Base-by-base conservation (phyloP, 2,329 filamentous ascomycete genomes). In the Fusarium nanum region DNA sequence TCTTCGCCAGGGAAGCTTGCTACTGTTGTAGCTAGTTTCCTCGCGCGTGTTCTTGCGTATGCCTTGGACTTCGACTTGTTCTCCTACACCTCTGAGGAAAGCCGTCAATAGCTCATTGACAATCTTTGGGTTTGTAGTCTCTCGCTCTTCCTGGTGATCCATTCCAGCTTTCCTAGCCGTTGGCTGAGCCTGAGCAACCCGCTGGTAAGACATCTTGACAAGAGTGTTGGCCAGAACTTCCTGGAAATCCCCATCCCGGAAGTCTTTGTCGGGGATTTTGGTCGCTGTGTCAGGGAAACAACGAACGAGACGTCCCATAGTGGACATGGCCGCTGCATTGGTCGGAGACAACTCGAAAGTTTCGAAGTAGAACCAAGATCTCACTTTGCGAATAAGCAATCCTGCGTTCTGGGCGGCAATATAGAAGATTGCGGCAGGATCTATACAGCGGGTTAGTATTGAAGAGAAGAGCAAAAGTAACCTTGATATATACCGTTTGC, bases 21-120 rank as follows among this genome's bases (percentile, higher is more conserved):
- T 49, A 2, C 61, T 48, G 4, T 70, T 62, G 78, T 80, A 88
- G 12, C 86, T 59, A 2, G 88, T 81, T 16, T 89, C 86, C 34
- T 89, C 86, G 1, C 84, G 83, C 1, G 83, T 85, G 22, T 84
- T 77, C 61, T 89, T 90, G 42, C 67, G 75, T 12, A 89, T 79
- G 10, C 78, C 76, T 0, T 50, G 9, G 0, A 71, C 68, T 1
- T 73, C 18, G 6, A 67, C 57, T 1, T 73, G 58, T 4, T 67
- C 53, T 0, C 84, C 85, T 2, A 40, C 14, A 7, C 81, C 78
- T 14, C 76, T 75, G 3, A 88, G 67, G 6, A 86, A 76, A 0
- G 80, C 79, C 0, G 68, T 50, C 6, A 83, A 77, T 10, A 86
- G 79, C 42, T 88, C 83, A 0, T 85, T 88, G 0, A 90, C 80